phyloP scores from a whole-genome alignment of 257 asterid species.

The Salvia splendens region DNA sequence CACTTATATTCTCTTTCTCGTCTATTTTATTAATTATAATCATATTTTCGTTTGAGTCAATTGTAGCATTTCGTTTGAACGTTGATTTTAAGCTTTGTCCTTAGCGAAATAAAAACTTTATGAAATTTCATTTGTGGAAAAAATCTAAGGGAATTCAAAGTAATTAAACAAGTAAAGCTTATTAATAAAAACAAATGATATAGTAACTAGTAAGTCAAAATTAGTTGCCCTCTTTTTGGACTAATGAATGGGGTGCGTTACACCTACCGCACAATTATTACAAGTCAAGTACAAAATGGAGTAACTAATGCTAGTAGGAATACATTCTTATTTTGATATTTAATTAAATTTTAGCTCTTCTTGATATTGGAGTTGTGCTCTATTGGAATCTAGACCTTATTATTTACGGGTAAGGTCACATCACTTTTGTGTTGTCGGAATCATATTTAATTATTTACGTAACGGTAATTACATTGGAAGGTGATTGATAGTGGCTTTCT shows the following conservation, averaged over 20 bases:
- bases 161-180: background rate
- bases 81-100: no score
- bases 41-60: no score
- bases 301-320: background rate
- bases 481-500: background rate
- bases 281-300: background rate
- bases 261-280: conserved; percentile 19
- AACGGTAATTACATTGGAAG: background rate
- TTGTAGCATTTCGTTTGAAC: no score
- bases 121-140: background rate
- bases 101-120: background rate
- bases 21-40: no score
- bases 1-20: no score
- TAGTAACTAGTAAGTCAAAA: conserved; percentile 15
- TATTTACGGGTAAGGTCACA: background rate
- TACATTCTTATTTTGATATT: no score
- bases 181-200: background rate
- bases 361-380: background rate
- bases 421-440: background rate
- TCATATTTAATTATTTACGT: background rate
- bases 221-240: conserved; percentile 27
- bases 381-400: background rate
- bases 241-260: conserved; percentile 18
- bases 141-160: background rate
- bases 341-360: background rate